Base-by-base conservation (phyloP, 2,329 filamentous ascomycete species). In the Penicillium corylophilum region DNA sequence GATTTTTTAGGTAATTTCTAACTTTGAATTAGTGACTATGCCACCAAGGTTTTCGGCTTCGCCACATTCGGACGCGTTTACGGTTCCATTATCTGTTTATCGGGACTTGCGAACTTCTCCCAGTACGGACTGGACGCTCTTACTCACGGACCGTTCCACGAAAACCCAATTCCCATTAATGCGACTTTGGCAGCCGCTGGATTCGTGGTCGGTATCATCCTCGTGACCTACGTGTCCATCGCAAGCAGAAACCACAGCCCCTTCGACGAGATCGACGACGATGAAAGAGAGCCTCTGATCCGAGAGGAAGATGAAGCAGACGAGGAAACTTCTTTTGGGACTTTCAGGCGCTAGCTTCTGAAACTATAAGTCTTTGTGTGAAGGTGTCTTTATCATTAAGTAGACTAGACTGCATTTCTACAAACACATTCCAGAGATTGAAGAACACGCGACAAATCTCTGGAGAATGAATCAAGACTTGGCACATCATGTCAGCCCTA, bases 31-130 rank as follows among this genome's bases (percentile, higher is more conserved):
- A 80, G 80, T 23, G 91, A 96, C 74, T 95, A 95, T 70, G 83
- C 84, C 13, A 91, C 90, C 59, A 96, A 95, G 72, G 90, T 96
- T 28, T 96, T 96, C 67, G 91, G 91, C 13, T 95, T 96, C 73
- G 81, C 86, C 50, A 96, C 90, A 0, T 96, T 96, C 63, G 91
- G 91, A 36, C 94, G 88, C 42, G 90, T 96, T 26, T 96, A 96
- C 72, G 92, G 92, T 4, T 80, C 91, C 10, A 90, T 95, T 62
- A 95, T 95, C 63, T 95, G 89, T 69, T 75, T 94, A 2, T 87
- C 90, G 0, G 92, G 92, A 1, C 69, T 96, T 1, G 80, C 90
- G 64, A 95, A 94, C 69, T 91, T 96, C 67, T 83, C 82, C 1
- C 90, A 95, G 71, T 87, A 87, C 5, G 89, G 82, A 0, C 77